Base-by-base conservation (phyloP, 352 stramenopile genomes). In the Sclerospora graminicola region DNA sequence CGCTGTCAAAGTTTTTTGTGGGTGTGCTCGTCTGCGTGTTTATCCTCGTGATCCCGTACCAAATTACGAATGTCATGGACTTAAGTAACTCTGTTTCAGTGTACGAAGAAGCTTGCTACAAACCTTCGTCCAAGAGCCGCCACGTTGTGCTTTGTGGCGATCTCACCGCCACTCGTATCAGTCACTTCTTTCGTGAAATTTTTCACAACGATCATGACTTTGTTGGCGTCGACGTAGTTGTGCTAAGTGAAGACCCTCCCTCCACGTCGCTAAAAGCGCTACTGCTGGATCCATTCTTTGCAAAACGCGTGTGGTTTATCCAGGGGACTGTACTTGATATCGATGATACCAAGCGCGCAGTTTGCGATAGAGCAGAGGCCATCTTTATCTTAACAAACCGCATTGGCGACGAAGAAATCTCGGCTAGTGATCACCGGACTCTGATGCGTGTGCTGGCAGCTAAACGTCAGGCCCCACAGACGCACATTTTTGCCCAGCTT, bases 131-230 rank as follows among this genome's bases (percentile, higher is more conserved):
- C 2, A 60, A 60, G 7, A 66, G 64, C 27, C 78, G 77, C 35
- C 79, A 89, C 40, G 77, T 92, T 27, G 73, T 92, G 18, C 69
- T 92, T 20, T 92, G 80, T 47, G 80, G 80, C 13, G 80, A 92
- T 24, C 67, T 92, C 38, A 89, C 75, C 30, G 62, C 70, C 6
- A 84, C 76, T 6, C 80, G 80, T 0, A 89, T 92, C 50, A 71
- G 83, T 30, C 67, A 89, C 31, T 92, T 92, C 38, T 92, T 92
- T 57, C 71, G 72, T 38, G 80, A 92, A 31, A 77, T 92, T 19
- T 92, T 92, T 47, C 80, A 92, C 54, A 81, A 89, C 35, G 80
- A 92, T 50, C 80, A 92, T 47, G 75, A 89, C 52, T 69, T 88
- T 18, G 60, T 85, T 27, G 76, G 86, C 29, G 68, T 89, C 24